Conservation (phyloP, 306 rosid species). For the Cucurbita moschata region DNA sequence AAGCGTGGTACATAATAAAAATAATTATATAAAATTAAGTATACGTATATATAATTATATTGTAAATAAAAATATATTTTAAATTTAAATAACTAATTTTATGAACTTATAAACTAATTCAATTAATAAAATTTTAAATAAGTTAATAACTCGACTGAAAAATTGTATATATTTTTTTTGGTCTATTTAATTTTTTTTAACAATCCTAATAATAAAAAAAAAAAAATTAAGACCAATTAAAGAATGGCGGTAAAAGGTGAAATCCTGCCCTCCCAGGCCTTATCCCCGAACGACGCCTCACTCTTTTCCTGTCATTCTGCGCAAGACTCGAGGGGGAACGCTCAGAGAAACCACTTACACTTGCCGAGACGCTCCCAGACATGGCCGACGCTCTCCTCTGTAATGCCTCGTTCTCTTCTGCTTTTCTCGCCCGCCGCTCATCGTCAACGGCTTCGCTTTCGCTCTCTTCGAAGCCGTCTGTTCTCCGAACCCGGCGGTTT, state of each 20-base stretch:
- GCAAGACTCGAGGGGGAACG: not conserved
- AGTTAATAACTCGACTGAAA: too few relatives aligned
- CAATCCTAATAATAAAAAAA: too few relatives aligned
- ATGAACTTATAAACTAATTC: too few relatives aligned
- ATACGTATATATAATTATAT: too few relatives aligned
- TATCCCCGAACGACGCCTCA: not conserved
- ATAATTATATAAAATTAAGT: too few relatives aligned
- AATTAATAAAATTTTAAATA: too few relatives aligned
- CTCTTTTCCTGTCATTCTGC: not conserved
- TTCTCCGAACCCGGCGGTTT: slow-evolving; percentile 20
- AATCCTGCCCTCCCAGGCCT: not conserved
- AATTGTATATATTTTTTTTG: too few relatives aligned
- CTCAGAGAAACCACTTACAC: not conserved
- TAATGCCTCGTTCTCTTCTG: slow-evolving; percentile 28
- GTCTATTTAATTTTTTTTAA: too few relatives aligned
- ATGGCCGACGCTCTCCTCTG: slow-evolving; percentile 50
- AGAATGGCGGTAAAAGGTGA: not conserved
- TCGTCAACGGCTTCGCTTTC: slow-evolving; percentile 13
- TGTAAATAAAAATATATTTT: too few relatives aligned
- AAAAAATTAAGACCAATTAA: not conserved
- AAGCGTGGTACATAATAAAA: too few relatives aligned
- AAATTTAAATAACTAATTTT: too few relatives aligned
- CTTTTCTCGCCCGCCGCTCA: slow-evolving; percentile 14
- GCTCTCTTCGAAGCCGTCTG: slow-evolving; percentile 23
- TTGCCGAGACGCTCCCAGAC: not conserved